Evolutionary conservation across 306 rosid genomes (phyloP).

Genomic region (Malus domestica): DNA sequence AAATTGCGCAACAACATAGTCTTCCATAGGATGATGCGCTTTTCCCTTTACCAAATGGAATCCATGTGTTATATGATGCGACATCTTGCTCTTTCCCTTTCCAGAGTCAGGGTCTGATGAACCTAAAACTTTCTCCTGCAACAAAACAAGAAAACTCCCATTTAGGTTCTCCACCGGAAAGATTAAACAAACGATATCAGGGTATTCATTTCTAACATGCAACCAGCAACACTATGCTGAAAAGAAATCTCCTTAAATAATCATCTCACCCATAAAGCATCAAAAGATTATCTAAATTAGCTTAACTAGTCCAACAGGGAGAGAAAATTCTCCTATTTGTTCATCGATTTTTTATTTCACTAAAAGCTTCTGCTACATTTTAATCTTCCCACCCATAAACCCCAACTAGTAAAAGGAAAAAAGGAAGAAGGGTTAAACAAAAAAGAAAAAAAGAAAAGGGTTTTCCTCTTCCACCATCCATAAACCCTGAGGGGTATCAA

Average conservation of each 20-base stretch:
- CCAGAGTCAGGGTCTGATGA: conserved; percentile 82
- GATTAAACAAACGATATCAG: too few species aligned
- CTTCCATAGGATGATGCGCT: conserved; percentile 81
- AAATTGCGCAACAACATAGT: conserved; percentile 75
- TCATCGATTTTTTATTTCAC: not conserved
- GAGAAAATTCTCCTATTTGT: not conserved
- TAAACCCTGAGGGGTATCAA: not conserved
- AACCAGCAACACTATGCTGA: not conserved
- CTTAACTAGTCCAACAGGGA: not conserved
- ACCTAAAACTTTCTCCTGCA: conserved; percentile 78
- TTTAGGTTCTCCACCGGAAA: conserved; percentile 8
- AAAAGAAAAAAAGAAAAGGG: not conserved
- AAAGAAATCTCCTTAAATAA: not conserved
- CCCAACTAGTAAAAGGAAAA: not conserved
- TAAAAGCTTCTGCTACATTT: not conserved
- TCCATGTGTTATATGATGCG: conserved; percentile 69
- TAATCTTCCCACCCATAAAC: not conserved
- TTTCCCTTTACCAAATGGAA: conserved; percentile 84
- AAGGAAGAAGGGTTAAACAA: not conserved
- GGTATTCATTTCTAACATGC: not conserved
- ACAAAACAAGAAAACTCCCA: conserved; percentile 5
- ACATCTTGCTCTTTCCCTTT: conserved; percentile 97
- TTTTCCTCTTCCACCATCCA: not conserved
- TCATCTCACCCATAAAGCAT: not conserved
- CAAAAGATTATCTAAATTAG: not conserved